These are phyloP conservation scores for Ogataea pini DNA, from an alignment of 805 yeast genomes.

Conservation along the genomic window DNA sequence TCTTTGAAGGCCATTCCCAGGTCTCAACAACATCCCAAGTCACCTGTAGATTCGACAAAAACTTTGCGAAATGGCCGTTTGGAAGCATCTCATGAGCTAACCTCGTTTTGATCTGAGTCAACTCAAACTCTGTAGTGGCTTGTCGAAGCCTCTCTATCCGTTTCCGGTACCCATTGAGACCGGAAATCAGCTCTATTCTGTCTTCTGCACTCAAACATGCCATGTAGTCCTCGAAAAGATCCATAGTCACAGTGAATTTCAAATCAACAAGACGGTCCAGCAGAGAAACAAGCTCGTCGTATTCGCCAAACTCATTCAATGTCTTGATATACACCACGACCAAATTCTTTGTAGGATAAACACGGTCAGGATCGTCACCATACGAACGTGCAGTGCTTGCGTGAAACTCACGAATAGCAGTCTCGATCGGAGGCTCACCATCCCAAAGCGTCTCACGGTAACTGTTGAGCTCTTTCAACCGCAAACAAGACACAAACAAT, in stretches of 20 bases:
- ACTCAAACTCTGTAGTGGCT: slow-evolving; percentile 29
- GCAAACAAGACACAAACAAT: slow-evolving; percentile 50
- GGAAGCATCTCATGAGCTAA: slow-evolving; percentile 8
- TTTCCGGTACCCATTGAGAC: slow-evolving; percentile 23
- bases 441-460: slow-evolving; percentile 43
- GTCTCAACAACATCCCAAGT: slow-evolving; percentile 35
- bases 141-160: slow-evolving; percentile 15
- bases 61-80: slow-evolving; percentile 25
- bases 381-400: slow-evolving; percentile 38
- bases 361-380: slow-evolving; percentile 32
- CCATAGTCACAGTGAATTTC: slow-evolving; percentile 26
- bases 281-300: slow-evolving; percentile 55
- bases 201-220: slow-evolving; percentile 23
- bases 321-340: slow-evolving; percentile 56
- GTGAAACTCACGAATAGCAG: slow-evolving; percentile 60
- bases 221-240: slow-evolving; percentile 25
- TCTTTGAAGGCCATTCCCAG: slow-evolving; percentile 34
- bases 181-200: slow-evolving; percentile 22
- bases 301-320: slow-evolving; percentile 47
- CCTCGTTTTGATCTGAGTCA: slow-evolving; percentile 18
- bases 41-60: slow-evolving; percentile 25
- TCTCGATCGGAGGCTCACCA: slow-evolving; percentile 57
- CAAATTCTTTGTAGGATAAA: slow-evolving; percentile 48
- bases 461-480: slow-evolving; percentile 21
- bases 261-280: slow-evolving; percentile 55